These are phyloP conservation scores for Mortierella sp. DNA, from an alignment of 371 early-diverging fungal genomes.

Conservation along the genomic window DNA sequence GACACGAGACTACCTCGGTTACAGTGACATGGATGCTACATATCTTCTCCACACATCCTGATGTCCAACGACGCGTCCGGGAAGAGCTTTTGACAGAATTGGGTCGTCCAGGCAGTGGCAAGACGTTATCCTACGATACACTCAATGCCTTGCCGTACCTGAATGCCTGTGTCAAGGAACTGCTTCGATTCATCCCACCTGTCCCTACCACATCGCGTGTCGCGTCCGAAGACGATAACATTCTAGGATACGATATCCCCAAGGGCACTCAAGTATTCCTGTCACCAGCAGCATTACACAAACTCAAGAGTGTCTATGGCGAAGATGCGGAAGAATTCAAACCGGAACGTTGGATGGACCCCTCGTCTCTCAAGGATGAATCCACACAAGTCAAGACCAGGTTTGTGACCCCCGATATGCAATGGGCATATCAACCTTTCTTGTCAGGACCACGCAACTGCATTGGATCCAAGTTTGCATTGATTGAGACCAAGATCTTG, in stretches of 20 bases:
- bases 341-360: conserved; percentile 49
- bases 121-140: conserved; percentile 53
- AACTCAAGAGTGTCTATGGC: conserved; percentile 38
- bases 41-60: conserved; percentile 36
- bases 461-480: conserved; percentile 56
- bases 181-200: conserved; percentile 62
- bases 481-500: conserved; percentile 57
- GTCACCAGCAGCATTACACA: conserved; percentile 57
- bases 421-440: conserved; percentile 68
- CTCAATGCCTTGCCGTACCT: conserved; percentile 59
- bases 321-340: conserved; percentile 41
- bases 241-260: conserved; percentile 61
- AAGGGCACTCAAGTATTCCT: conserved; percentile 63
- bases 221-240: conserved; percentile 55
- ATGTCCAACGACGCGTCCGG: conserved; percentile 27
- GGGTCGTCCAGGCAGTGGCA: conserved; percentile 15
- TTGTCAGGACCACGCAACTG: conserved; percentile 63
- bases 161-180: conserved; percentile 64
- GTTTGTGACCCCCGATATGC: conserved; percentile 34
- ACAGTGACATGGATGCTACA: conserved; percentile 49
- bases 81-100: conserved; percentile 31
- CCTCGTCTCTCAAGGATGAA: conserved; percentile 5
- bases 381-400: conserved; percentile 9
- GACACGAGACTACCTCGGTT: conserved; percentile 52
- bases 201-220: conserved; percentile 62